A percentile compares a stretch with the other conserved stretches of the same genome.
phyloP scores from a whole-genome alignment of 169 alveolate species.

The Plasmodium ovale region DNA sequence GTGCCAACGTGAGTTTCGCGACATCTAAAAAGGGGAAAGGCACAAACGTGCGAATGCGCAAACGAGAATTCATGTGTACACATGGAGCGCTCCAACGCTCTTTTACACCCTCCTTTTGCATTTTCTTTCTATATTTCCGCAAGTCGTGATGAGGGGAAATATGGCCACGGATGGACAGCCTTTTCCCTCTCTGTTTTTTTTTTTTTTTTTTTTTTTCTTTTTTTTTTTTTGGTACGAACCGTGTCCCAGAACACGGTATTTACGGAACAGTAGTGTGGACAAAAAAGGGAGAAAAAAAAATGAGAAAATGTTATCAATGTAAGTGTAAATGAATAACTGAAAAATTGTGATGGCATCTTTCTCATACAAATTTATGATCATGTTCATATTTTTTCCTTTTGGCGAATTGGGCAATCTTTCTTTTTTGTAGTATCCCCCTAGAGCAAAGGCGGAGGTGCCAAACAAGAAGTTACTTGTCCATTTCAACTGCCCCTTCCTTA shows the following conservation, averaged over 20 bases:
- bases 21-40: conserved; percentile 2
- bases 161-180: background rate
- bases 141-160: background rate
- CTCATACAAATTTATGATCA: background rate
- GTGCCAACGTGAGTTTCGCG: conserved; percentile 28
- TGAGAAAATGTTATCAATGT: conserved; percentile 3
- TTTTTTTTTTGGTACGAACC: background rate
- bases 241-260: background rate
- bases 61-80: too few species aligned
- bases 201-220: background rate
- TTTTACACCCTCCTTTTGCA: too few species aligned
- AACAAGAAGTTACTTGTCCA: background rate
- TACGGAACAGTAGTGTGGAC: conserved; percentile 12
- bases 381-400: background rate
- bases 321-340: background rate
- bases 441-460: background rate
- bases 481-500: background rate
- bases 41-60: too few species aligned
- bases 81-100: too few species aligned
- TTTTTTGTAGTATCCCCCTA: conserved; percentile 18
- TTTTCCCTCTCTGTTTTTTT: background rate
- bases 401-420: background rate
- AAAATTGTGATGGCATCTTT: background rate
- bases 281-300: conserved; percentile 31
- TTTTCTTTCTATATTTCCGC: too few species aligned